phyloP scores from a whole-genome alignment of 805 yeast species.

The Phaffomyces opuntiae region DNA sequence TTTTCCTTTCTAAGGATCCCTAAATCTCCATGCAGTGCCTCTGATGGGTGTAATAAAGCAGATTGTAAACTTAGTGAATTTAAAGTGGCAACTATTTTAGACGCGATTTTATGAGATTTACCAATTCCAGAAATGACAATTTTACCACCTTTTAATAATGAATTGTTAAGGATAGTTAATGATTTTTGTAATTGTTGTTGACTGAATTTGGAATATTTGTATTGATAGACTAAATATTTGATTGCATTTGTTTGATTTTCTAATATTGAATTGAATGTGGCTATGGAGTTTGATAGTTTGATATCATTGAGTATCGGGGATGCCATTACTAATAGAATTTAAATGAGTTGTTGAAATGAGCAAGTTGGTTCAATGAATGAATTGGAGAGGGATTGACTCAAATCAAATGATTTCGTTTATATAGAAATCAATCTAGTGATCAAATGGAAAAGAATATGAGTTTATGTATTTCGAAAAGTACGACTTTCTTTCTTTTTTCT shows the following conservation, averaged over 20 bases:
- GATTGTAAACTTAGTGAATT: conserved; percentile 72
- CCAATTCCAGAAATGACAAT: conserved; percentile 80
- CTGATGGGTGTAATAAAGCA: conserved; percentile 69
- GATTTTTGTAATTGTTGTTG: conserved; percentile 37
- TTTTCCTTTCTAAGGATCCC: conserved; percentile 56
- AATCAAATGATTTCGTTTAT: neutral
- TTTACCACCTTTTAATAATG: conserved; percentile 49
- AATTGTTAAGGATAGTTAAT: conserved; percentile 31
- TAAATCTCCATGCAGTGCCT: conserved; percentile 86
- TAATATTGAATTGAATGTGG: conserved; percentile 34
- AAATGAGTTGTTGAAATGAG: too few relatives aligned
- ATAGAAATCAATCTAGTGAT: too few relatives aligned
- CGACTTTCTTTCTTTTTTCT: too few relatives aligned
- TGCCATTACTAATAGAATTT: too few relatives aligned
- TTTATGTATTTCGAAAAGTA: too few relatives aligned
- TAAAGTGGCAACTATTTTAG: conserved; percentile 73
- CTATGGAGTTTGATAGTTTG: conserved; percentile 20
- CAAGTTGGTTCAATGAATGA: neutral
- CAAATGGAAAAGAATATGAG: too few relatives aligned
- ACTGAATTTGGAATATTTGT: conserved; percentile 37
- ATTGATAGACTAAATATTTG: conserved; percentile 37
- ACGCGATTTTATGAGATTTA: conserved; percentile 72
- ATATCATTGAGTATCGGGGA: neutral
- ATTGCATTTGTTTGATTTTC: conserved; percentile 42
- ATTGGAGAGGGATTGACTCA: neutral